Conservation (phyloP, 2,329 filamentous ascomycete genomes). For the Botrytis fragariae region DNA sequence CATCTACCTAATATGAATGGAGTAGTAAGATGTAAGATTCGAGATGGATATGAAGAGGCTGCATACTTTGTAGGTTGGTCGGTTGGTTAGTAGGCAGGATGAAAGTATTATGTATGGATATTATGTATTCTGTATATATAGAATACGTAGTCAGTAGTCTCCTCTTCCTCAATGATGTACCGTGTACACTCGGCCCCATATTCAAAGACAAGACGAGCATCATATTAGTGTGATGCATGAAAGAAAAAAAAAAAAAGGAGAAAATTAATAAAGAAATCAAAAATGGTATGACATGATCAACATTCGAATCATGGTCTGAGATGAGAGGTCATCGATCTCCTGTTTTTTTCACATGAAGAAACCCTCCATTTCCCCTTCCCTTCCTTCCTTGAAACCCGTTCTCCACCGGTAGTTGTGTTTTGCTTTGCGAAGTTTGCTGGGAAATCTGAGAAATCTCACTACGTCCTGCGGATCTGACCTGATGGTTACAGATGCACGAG, state of each 20-base stretch:
- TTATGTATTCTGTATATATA: too few species aligned
- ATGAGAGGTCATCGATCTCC: background rate
- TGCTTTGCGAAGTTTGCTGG: background rate
- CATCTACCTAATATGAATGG: background rate
- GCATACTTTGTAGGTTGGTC: background rate
- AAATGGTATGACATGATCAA: background rate
- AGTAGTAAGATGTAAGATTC: background rate
- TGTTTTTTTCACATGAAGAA: background rate
- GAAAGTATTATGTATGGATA: background rate
- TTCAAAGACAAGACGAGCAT: background rate
- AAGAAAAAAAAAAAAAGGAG: background rate
- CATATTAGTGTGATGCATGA: background rate
- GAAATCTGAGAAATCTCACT: background rate
- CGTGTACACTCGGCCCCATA: background rate
- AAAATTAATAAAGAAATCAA: background rate
- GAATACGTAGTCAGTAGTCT: too few species aligned
- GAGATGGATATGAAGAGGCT: too few species aligned
- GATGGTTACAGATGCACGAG: background rate
- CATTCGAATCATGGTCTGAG: slow-evolving; percentile 2
- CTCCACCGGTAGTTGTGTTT: background rate
- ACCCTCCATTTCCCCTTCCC: background rate
- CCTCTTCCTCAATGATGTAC: background rate
- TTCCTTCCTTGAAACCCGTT: background rate
- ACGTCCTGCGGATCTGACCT: background rate
- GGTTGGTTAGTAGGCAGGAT: background rate